Evolutionary conservation across 495 filamentous ascomycete species (phyloP).

Genomic region (Penicillium ochrochloron): DNA sequence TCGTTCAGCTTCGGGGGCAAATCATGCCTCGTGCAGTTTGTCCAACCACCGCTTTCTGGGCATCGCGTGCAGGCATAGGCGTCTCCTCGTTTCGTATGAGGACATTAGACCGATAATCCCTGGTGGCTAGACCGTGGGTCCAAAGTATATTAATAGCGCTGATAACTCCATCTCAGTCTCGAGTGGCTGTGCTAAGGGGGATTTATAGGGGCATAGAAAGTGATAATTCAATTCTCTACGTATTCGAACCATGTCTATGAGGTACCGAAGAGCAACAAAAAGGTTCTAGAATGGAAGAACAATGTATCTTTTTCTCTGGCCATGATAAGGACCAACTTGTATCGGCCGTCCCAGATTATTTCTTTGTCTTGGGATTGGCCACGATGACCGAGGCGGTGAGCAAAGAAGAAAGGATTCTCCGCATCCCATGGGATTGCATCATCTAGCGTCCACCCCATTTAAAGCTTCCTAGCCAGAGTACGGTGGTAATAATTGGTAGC

Average conservation of each 20-base stretch:
- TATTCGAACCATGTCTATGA: neutral
- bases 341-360: conserved; percentile 32
- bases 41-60: conserved; percentile 11
- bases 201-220: neutral
- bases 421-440: conserved; percentile 31
- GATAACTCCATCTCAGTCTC: conserved; percentile 1
- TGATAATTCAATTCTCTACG: neutral
- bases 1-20: conserved; percentile 17
- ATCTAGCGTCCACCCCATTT: conserved; percentile 14
- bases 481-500: neutral
- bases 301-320: neutral
- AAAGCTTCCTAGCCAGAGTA: neutral
- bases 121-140: conserved; percentile 24
- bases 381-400: conserved; percentile 31
- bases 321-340: conserved; percentile 19
- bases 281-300: neutral
- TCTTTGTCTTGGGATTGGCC: conserved; percentile 24
- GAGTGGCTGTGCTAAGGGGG: conserved; percentile 15
- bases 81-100: conserved; percentile 11
- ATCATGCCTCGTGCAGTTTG: conserved; percentile 14
- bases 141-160: conserved; percentile 24
- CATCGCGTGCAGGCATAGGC: conserved; percentile 13
- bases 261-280: neutral
- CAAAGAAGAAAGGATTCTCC: conserved; percentile 20
- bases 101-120: conserved; percentile 22